phyloP scores from a whole-genome alignment of 495 filamentous ascomycete genomes.

The Aspergillus mulundensis region DNA sequence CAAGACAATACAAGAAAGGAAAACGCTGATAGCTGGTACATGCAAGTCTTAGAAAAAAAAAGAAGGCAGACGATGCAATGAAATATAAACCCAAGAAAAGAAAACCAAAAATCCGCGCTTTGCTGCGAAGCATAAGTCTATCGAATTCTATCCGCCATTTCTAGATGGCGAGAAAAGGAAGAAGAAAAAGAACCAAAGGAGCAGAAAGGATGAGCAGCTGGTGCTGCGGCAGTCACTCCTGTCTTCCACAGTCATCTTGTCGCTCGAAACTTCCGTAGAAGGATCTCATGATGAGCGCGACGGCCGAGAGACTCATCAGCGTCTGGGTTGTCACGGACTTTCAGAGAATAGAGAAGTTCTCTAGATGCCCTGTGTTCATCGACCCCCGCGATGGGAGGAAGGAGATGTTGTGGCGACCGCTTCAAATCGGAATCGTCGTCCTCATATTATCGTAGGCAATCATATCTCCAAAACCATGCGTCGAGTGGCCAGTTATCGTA shows the following conservation, averaged over 20 bases:
- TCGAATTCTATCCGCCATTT: constrained; percentile 11
- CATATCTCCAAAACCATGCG: constrained; percentile 19
- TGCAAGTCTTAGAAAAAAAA: constrained; percentile 1
- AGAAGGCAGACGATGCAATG: not conserved
- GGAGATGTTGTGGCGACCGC: constrained; percentile 8
- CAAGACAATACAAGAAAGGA: not conserved
- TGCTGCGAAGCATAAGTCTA: constrained; percentile 2
- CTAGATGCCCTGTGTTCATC: not conserved
- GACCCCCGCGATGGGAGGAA: constrained; percentile 1
- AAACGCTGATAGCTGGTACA: constrained; percentile 3
- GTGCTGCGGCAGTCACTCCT: constrained; percentile 17
- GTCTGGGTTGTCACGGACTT: not conserved
- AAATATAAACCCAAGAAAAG: not conserved
- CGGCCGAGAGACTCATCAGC: not conserved
- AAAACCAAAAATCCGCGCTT: not conserved
- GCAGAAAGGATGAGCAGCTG: constrained; percentile 1
- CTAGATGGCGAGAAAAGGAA: constrained; percentile 11
- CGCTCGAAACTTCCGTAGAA: constrained; percentile 4
- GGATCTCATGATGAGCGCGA: not conserved
- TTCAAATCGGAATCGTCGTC: constrained; percentile 3
- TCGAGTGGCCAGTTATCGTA: constrained; percentile 26
- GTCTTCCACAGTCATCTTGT: not conserved
- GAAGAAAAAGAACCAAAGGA: constrained; percentile 4
- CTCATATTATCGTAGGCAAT: constrained; percentile 8
- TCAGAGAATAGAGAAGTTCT: not conserved